Conservation (phyloP, 129 eudicot species). For the Artemisia tridentata region DNA sequence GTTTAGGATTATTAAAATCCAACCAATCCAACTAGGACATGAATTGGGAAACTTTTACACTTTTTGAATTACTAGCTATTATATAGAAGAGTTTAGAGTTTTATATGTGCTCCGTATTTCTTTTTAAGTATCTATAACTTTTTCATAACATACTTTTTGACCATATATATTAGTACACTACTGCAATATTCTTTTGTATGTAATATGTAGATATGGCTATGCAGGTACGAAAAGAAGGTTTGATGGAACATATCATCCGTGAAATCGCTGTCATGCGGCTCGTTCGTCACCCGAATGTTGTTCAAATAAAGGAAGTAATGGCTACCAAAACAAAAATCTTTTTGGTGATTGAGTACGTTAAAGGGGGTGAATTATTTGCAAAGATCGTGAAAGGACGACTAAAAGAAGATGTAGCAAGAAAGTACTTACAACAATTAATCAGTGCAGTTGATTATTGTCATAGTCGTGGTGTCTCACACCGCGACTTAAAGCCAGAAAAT, state of each 20-base stretch:
- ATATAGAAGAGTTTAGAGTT: too few relatives aligned
- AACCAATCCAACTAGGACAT: too few relatives aligned
- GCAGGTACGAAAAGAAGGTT: constrained; percentile 49
- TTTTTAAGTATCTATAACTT: too few relatives aligned
- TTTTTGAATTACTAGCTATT: too few relatives aligned
- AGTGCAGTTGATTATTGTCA: constrained; percentile 52
- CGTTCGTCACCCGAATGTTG: constrained; percentile 72
- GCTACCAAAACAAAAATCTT: constrained; percentile 65
- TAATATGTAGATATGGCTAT: background rate
- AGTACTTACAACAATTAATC: constrained; percentile 42
- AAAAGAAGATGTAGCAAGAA: constrained; percentile 48
- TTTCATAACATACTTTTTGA: too few relatives aligned
- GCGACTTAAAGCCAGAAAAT: constrained; percentile 61
- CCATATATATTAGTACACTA: too few relatives aligned
- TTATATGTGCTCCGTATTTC: too few relatives aligned
- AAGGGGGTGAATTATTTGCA: constrained; percentile 80
- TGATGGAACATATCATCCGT: constrained; percentile 66
- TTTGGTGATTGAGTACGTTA: constrained; percentile 71
- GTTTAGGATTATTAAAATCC: too few relatives aligned
- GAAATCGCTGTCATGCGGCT: constrained; percentile 77
- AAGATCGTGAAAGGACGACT: constrained; percentile 53
- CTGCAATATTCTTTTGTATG: background rate
- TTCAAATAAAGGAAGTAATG: constrained; percentile 62
- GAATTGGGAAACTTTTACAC: too few relatives aligned
- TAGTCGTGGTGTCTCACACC: constrained; percentile 51